Base-by-base conservation (phyloP, 192 early-diverging fungal genomes). In the Coemansia sp. region DNA sequence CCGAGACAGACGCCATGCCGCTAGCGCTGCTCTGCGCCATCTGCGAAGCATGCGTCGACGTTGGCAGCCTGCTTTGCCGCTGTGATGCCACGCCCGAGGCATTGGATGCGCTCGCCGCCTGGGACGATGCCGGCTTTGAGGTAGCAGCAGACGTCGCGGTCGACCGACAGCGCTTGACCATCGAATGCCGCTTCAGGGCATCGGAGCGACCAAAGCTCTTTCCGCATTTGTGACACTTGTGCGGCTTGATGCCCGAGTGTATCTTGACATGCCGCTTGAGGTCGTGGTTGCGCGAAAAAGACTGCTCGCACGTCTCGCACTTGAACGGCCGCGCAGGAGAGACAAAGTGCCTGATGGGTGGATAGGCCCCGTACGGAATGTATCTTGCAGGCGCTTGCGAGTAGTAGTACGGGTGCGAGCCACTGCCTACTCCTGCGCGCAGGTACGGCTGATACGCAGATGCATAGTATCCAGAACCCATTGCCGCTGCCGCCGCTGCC, bases 191-290 rank as follows among this genome's bases (percentile, higher is more conserved):
- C 61, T 88, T 88, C 3, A 90, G 77, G 4, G 88, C 89, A 75
- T 90, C 89, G 42, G 87, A 85, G 57, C 89, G 74, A 39, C 85
- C 84, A 81, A 92, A 92, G 30, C 79, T 84, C 61, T 89, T 89
- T 19, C 87, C 88, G 65, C 90, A 92, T 18, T 82, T 82, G 7
- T 79, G 72, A 54, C 90, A 92, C 54, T 81, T 85, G 69, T 87
- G 86, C n/a, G 90, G 90, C 69, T 92, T 92, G 48, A 84, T 74
- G 11, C 89, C 85, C 60, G 84, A 85, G 61, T 92, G 90, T 4
- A 89, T 88, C 57, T 88, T 85, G 71, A 86, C 83, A 60, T 92
- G 90, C 4, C 90, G 76, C 59, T 90, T 89, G 10, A 88, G 69
- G 65, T 91, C 89, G 57, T 89, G 88, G 64, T 89, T 86, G 49